phyloP scores from a whole-genome alignment of 2,329 filamentous ascomycete species.

The Stagonosporopsis tanaceti region DNA sequence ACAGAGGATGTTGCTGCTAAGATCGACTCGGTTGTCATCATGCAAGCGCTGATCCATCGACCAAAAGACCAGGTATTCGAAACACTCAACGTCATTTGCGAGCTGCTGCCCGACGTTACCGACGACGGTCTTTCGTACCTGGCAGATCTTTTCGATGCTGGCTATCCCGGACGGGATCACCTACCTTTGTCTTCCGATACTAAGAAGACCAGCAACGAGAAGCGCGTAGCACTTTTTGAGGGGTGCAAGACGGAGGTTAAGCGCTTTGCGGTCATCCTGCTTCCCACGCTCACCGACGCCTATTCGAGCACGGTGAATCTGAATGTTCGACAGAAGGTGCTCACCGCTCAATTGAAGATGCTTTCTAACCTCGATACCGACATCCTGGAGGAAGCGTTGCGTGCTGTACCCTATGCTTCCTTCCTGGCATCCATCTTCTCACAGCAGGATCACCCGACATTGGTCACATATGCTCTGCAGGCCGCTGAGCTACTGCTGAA shows the following conservation, averaged over 20 bases:
- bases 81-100: conserved; percentile 96
- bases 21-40: conserved; percentile 95
- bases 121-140: conserved; percentile 61
- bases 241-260: conserved; percentile 87
- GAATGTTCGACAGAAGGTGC: conserved; percentile 90
- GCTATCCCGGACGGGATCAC: conserved; percentile 57
- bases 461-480: conserved; percentile 87
- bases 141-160: conserved; percentile 59
- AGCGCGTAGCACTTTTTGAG: conserved; percentile 80
- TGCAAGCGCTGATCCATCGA: conserved; percentile 96
- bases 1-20: conserved; percentile 81
- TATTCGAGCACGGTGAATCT: conserved; percentile 98
- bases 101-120: conserved; percentile 81
- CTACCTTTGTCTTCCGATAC: conserved; percentile 53
- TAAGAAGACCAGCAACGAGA: conserved; percentile 74
- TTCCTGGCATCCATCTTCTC: conserved; percentile 94
- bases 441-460: conserved; percentile 87
- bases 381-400: conserved; percentile 85
- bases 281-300: conserved; percentile 93
- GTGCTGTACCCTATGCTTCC: conserved; percentile 91
- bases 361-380: conserved; percentile 88
- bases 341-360: conserved; percentile 97
- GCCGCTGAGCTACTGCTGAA: conserved; percentile 87
- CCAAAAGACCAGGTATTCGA: conserved; percentile 96
- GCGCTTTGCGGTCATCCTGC: conserved; percentile 89